Evolutionary conservation across 306 rosid genomes (phyloP).

Genomic region (Lablab purpureus): DNA sequence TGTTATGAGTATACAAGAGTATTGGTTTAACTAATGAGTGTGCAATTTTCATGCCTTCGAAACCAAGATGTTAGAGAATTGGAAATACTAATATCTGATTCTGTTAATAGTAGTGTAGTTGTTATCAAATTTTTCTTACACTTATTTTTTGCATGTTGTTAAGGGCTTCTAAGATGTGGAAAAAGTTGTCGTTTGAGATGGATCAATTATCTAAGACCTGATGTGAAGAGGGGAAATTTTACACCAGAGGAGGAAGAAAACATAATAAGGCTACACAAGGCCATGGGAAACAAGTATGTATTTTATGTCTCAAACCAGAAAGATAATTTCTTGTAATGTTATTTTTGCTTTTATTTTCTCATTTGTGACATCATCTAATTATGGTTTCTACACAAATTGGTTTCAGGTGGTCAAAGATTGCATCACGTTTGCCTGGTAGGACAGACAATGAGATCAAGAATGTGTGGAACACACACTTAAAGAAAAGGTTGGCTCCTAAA

Average conservation of each 20-base stretch:
- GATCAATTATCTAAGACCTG: slow-evolving; percentile 96
- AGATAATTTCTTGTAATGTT: background rate
- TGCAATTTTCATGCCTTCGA: slow-evolving; percentile 40
- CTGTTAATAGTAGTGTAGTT: background rate
- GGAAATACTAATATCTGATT: background rate
- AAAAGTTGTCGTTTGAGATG: slow-evolving; percentile 98
- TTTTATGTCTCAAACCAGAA: background rate
- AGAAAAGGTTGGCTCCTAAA: slow-evolving; percentile 61
- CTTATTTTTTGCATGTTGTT: background rate
- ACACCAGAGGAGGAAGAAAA: slow-evolving; percentile 74
- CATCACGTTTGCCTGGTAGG: slow-evolving; percentile 80
- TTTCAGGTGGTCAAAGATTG: slow-evolving; percentile 93
- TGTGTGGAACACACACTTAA: slow-evolving; percentile 96
- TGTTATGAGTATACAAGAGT: slow-evolving; percentile 7
- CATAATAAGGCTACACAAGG: slow-evolving; percentile 65
- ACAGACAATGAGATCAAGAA: slow-evolving; percentile 96
- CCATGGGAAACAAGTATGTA: slow-evolving; percentile 81
- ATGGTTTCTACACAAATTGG: slow-evolving; percentile 12
- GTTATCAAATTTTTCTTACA: slow-evolving; percentile 8
- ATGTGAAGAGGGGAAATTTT: slow-evolving; percentile 86
- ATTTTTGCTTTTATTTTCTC: background rate
- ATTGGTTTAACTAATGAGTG: background rate
- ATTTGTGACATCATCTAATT: background rate
- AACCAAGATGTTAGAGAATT: slow-evolving; percentile 22
- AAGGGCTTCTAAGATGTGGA: slow-evolving; percentile 86